Base-by-base conservation (phyloP, 2,329 filamentous ascomycete genomes). In the Ambrosiella cleistominuta region DNA sequence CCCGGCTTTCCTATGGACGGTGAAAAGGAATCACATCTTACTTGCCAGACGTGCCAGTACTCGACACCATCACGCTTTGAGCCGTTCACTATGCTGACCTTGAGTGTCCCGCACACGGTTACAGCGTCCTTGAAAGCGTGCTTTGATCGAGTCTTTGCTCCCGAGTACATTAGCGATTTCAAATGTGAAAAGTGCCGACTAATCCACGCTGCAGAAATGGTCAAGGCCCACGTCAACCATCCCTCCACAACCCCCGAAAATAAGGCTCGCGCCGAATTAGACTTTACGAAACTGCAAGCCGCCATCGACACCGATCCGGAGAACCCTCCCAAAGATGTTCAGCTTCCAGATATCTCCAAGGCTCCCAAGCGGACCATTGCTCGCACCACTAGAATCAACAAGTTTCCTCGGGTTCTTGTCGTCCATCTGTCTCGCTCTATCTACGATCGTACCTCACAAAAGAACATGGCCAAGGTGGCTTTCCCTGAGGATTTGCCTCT, bases 111-210 rank as follows among this genome's bases (percentile, higher is more conserved):
- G 0, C 87, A 93, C 67, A 80, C 83, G 62, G 82, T 77, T 55
- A 85, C 87, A 1, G 90, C 90, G 0, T 85, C 88, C 0, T 76
- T 98, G 13, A 89, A 85, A 66, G 77, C 82, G 7, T 98, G 93
- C 69, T 93, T 98, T 65, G 93, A 98, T 65, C 86, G 86, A 45
- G 84, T 96, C 70, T 83, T 98, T 64, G 95, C 95, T 70, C 88
- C 88, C 0, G 93, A 98, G 69, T 85, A 89, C 67, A 96, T 98
- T 63, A 91, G 97, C 62, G 93, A 95, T 68, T 98, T 94, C 74
- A 90, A 87, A 64, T 98, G 93, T 71, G 93, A 96, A 65, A 86
- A 83, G 70, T 98, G 93, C 67, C 82, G 89, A 19, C 75, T 98
- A n/a, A 71, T 87, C 49, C 86, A 95, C 68, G 89, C 89, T 3